Percentiles rank a stretch among this genome's conserved stretches.
Conservation (phyloP, 192 early-diverging fungal species). For the Coemansia sp. region DNA sequence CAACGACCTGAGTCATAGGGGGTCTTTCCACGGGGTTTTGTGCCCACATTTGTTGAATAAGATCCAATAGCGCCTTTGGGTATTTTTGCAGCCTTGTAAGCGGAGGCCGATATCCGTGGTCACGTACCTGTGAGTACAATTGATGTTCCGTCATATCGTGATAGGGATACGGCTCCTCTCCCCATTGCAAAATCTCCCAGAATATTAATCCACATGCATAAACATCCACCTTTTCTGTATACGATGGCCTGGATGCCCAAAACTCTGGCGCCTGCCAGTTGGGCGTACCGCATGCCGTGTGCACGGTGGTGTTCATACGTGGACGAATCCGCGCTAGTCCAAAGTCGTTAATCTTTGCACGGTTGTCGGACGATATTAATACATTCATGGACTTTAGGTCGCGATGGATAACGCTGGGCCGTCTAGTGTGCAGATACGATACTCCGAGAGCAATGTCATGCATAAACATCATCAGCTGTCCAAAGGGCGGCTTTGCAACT, state of each 20-base stretch:
- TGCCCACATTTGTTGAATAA: conserved; percentile 75
- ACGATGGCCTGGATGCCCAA: conserved; percentile 64
- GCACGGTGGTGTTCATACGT: conserved; percentile 62
- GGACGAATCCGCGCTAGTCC: conserved; percentile 73
- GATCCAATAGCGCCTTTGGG: conserved; percentile 55
- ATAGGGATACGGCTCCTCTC: conserved; percentile 65
- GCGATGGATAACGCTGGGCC: conserved; percentile 71
- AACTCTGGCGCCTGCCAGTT: conserved; percentile 82
- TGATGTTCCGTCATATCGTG: conserved; percentile 63
- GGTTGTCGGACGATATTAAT: conserved; percentile 55
- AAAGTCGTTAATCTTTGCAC: conserved; percentile 79
- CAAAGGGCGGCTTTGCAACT: conserved; percentile 58
- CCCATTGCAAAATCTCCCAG: conserved; percentile 78
- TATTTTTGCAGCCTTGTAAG: conserved; percentile 56
- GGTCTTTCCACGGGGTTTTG: conserved; percentile 58
- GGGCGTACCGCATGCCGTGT: conserved; percentile 75
- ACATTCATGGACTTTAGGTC: conserved; percentile 80
- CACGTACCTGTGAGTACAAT: conserved; percentile 58
- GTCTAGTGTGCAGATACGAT: conserved; percentile 66
- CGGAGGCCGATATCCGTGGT: conserved; percentile 58
- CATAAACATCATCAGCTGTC: conserved; percentile 70
- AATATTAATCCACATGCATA: conserved; percentile 75
- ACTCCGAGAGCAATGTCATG: conserved; percentile 72
- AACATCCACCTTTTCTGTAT: conserved; percentile 68
- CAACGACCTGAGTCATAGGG: conserved; percentile 68